These are phyloP conservation scores for Glycine soja DNA, from an alignment of 306 rosid genomes.

Conservation along the genomic window DNA sequence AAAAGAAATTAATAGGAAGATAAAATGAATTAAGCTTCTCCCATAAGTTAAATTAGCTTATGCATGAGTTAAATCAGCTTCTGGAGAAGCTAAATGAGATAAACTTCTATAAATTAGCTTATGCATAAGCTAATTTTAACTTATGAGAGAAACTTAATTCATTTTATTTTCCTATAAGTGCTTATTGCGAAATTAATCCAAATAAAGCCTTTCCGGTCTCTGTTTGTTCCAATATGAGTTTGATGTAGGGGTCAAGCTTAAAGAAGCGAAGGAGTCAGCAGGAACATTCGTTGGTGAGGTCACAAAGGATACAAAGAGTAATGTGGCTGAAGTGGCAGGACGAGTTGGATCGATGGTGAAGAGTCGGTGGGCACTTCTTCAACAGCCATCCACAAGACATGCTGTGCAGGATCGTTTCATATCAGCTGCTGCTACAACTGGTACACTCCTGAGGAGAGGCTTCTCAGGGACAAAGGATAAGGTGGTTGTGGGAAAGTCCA, in stretches of 20 bases:
- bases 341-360: constrained; percentile 80
- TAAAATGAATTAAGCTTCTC: no score
- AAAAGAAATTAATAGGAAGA: no score
- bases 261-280: constrained; percentile 89
- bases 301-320: constrained; percentile 89
- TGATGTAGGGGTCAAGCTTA: constrained; percentile 79
- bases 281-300: constrained; percentile 91
- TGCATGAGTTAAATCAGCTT: no score
- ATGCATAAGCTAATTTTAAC: neutral
- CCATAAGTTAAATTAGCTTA: no score
- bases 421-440: constrained; percentile 89
- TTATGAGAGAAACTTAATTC: neutral
- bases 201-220: neutral
- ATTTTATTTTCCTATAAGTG: neutral
- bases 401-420: constrained; percentile 91
- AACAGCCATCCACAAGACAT: constrained; percentile 89
- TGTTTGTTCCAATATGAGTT: constrained; percentile 39
- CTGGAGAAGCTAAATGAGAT: no score
- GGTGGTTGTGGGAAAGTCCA: constrained; percentile 79
- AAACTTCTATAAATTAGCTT: no score
- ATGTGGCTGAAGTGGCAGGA: constrained; percentile 78
- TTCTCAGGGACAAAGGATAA: constrained; percentile 87
- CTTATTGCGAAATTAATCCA: neutral
- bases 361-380: constrained; percentile 86
- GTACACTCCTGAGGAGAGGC: constrained; percentile 79